Evolutionary conservation across 495 filamentous ascomycete genomes (phyloP).

Genomic region (Emericellopsis terricola): DNA sequence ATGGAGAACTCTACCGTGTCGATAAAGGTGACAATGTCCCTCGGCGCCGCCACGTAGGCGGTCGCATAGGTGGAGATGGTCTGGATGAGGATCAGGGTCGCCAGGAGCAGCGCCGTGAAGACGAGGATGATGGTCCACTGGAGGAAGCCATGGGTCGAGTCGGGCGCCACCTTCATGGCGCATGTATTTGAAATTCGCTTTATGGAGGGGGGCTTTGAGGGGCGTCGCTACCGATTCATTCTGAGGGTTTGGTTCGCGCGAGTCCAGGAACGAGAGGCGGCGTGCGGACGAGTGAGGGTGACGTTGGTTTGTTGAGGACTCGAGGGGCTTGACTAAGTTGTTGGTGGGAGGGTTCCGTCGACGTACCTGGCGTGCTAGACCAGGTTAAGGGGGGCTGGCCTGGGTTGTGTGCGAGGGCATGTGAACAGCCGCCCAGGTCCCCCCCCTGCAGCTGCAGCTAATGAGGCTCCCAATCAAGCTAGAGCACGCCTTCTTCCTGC

Average conservation of each 20-base stretch:
- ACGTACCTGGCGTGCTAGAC: no score
- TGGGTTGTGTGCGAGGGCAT: no score
- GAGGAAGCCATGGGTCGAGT: conserved; percentile 15
- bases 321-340: no score
- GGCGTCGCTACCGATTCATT: no score
- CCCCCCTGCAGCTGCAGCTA: background rate
- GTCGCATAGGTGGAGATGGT: conserved; percentile 21
- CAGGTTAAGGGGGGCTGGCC: no score
- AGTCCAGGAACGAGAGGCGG: background rate
- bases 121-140: conserved; percentile 26
- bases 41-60: conserved; percentile 28
- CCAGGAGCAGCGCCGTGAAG: conserved; percentile 29
- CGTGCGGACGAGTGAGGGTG: no score
- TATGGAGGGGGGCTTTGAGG: no score
- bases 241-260: background rate
- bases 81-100: conserved; percentile 22
- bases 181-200: no score
- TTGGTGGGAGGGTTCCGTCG: no score
- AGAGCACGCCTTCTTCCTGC: background rate
- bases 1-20: conserved; percentile 30
- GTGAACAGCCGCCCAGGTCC: no score
- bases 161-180: no score
- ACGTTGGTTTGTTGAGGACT: no score
- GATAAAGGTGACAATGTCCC: conserved; percentile 28
- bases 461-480: background rate